phyloP scores from a whole-genome alignment of 163 green algal genomes.

The Scenedesmus sp. region DNA sequence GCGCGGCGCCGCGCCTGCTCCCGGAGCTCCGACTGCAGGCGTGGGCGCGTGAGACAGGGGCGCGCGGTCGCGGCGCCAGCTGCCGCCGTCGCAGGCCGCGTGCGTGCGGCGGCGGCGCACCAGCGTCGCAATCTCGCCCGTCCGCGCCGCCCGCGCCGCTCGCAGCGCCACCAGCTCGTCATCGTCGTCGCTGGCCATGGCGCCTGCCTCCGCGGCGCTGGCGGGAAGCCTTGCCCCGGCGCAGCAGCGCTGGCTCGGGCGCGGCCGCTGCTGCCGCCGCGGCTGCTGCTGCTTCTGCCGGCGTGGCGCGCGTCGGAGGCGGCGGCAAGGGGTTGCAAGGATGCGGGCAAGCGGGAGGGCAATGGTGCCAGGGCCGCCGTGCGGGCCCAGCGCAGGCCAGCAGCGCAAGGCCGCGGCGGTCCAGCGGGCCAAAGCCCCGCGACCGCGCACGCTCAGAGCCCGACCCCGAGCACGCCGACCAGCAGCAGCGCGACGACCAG shows the following conservation, averaged over 20 bases:
- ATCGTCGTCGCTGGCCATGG: conserved; percentile 41
- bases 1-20: conserved; percentile 10
- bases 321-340: too few species aligned
- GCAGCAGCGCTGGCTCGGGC: too few species aligned
- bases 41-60: background rate
- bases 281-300: background rate
- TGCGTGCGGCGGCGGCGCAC: background rate
- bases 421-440: too few species aligned
- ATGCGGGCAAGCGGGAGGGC: too few species aligned
- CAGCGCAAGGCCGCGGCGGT: too few species aligned
- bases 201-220: background rate
- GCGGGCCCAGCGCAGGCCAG: too few species aligned
- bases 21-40: conserved; percentile 11
- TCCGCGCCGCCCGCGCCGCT: conserved; percentile 21
- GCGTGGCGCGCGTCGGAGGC: too few species aligned
- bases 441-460: too few species aligned
- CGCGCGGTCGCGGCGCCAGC: too few species aligned
- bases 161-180: conserved; percentile 44
- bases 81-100: too few species aligned
- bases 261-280: background rate
- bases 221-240: background rate
- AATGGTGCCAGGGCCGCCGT: too few species aligned
- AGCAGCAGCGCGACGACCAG: background rate
- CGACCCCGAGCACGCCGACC: background rate
- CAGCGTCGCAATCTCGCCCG: conserved; percentile 3